Evolutionary conservation across 306 rosid genomes (phyloP).

Genomic region (Vicia villosa): DNA sequence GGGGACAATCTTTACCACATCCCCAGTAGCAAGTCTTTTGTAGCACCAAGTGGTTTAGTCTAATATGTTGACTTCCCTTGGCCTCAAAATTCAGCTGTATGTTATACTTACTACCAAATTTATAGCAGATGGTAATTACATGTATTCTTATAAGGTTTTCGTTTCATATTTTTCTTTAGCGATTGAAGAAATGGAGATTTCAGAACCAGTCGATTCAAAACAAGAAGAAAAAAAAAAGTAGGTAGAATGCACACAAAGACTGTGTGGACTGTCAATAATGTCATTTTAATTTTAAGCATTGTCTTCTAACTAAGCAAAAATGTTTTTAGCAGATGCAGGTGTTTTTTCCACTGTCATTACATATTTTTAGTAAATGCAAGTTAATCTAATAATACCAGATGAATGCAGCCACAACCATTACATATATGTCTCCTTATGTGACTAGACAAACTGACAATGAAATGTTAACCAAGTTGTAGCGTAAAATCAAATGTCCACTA

Average conservation of each 20-base stretch:
- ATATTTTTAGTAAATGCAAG: too few relatives aligned
- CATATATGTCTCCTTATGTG: not conserved
- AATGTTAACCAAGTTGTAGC: constrained; percentile 7
- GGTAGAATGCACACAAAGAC: not conserved
- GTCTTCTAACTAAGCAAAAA: not conserved
- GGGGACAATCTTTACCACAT: constrained; percentile 55
- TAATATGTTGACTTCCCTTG: constrained; percentile 15
- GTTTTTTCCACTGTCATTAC: not conserved
- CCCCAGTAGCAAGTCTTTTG: constrained; percentile 53
- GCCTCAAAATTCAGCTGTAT: constrained; percentile 19
- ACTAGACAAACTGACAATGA: constrained; percentile 17
- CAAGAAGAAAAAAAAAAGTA: constrained; percentile 11
- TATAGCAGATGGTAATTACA: constrained; percentile 19
- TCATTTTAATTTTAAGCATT: constrained; percentile 5
- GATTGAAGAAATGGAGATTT: not conserved
- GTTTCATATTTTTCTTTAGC: not conserved
- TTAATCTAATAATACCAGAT: constrained; percentile 1
- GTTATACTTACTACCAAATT: not conserved
- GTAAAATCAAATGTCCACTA: not conserved
- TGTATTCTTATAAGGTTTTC: not conserved
- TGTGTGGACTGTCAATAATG: not conserved
- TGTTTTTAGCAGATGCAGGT: not conserved
- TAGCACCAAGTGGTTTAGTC: constrained; percentile 33
- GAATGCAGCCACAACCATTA: constrained; percentile 24
- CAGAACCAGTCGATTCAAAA: constrained; percentile 20